These are phyloP conservation scores for Trichothecium sympodiale DNA, from an alignment of 2,329 filamentous ascomycete genomes.

Conservation along the genomic window DNA sequence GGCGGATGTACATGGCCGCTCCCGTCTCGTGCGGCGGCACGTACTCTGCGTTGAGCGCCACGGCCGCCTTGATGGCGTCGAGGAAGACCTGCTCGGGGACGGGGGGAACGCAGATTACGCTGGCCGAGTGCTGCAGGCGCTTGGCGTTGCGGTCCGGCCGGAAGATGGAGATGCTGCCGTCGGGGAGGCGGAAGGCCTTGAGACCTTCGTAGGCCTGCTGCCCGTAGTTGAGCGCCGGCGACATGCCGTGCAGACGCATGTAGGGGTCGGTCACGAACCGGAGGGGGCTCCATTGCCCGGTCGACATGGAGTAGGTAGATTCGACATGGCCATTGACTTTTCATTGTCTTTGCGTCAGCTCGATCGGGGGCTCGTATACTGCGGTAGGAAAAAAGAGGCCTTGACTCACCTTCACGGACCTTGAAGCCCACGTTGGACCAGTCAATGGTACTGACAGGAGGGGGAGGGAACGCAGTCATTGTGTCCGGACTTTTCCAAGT, in stretches of 20 bases:
- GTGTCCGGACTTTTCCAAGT: slow-evolving; percentile 5
- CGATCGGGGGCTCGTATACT: slow-evolving; percentile 34
- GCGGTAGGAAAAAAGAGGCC: slow-evolving; percentile 2
- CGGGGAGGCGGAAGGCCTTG: slow-evolving; percentile 81
- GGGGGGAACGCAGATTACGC: slow-evolving; percentile 71
- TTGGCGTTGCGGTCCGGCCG: slow-evolving; percentile 74
- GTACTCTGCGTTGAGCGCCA: slow-evolving; percentile 78
- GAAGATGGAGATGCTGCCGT: slow-evolving; percentile 70
- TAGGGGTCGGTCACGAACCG: slow-evolving; percentile 73
- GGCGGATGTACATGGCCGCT: slow-evolving; percentile 86
- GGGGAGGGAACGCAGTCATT: slow-evolving; percentile 58
- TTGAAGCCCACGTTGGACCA: slow-evolving; percentile 91
- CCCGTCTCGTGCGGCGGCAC: slow-evolving; percentile 85
- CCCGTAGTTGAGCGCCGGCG: slow-evolving; percentile 90
- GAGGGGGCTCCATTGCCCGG: slow-evolving; percentile 66
- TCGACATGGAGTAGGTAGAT: slow-evolving; percentile 66
- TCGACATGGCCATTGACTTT: slow-evolving; percentile 95
- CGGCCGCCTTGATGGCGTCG: slow-evolving; percentile 65
- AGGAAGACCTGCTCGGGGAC: slow-evolving; percentile 71
- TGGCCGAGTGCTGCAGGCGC: slow-evolving; percentile 76
- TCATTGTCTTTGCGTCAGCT: slow-evolving; percentile 27
- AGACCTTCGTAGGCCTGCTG: slow-evolving; percentile 98
- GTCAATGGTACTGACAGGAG: slow-evolving; percentile 73
- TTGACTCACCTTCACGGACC: slow-evolving; percentile 65
- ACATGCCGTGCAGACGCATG: slow-evolving; percentile 88